These are phyloP conservation scores for Lentinula lateritia DNA, from an alignment of 768 basidiomycete species.

Conservation along the genomic window DNA sequence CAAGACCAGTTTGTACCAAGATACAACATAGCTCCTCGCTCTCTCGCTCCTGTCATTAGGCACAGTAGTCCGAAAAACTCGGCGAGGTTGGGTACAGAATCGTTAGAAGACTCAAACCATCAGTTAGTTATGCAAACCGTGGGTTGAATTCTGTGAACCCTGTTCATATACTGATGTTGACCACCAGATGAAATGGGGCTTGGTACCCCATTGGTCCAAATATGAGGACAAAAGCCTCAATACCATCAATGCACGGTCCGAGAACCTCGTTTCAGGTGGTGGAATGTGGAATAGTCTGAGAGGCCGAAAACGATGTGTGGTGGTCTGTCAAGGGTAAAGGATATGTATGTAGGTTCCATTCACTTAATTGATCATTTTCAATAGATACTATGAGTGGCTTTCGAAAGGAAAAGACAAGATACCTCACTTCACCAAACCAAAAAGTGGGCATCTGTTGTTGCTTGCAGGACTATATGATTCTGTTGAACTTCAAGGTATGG, in stretches of 20 bases:
- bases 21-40: conserved; percentile 83
- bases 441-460: conserved; percentile 63
- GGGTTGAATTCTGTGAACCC: not conserved
- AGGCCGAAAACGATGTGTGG: conserved; percentile 78
- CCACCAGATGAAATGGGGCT: conserved; percentile 80
- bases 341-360: not conserved
- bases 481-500: conserved; percentile 58
- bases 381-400: conserved; percentile 93
- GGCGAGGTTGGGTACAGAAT: not conserved
- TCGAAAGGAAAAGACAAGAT: conserved; percentile 58
- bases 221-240: conserved; percentile 63
- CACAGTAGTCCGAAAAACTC: conserved; percentile 21
- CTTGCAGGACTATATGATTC: conserved; percentile 87
- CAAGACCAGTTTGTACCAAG: conserved; percentile 55
- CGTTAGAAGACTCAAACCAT: not conserved
- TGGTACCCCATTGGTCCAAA: conserved; percentile 82
- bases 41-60: conserved; percentile 71
- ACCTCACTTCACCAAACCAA: conserved; percentile 56
- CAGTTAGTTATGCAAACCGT: conserved; percentile 56
- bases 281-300: conserved; percentile 87
- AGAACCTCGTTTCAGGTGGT: conserved; percentile 67
- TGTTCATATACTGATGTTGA: not conserved
- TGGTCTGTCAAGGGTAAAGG: conserved; percentile 70
- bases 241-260: conserved; percentile 88
- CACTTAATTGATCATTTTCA: not conserved